Conservation (phyloP, 257 asterid genomes). For the Knoxia roxburghii region DNA sequence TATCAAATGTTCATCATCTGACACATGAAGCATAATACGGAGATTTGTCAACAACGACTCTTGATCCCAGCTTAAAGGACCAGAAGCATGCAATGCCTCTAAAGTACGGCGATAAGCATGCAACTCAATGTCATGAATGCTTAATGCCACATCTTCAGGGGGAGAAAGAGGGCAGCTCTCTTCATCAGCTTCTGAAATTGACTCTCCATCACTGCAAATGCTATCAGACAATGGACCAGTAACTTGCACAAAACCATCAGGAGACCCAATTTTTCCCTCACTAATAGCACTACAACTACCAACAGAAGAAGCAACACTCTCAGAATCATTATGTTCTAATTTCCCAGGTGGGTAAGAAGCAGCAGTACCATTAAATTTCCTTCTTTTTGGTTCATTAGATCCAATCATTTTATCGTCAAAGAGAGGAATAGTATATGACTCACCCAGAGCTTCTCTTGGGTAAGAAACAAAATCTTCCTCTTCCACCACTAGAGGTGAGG, state of each 20-base stretch:
- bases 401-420: slow-evolving; percentile 37
- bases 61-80: slow-evolving; percentile 94
- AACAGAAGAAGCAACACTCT: slow-evolving; percentile 61
- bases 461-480: slow-evolving; percentile 70
- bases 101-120: slow-evolving; percentile 76
- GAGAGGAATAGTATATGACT: slow-evolving; percentile 44
- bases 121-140: slow-evolving; percentile 70
- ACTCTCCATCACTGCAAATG: slow-evolving; percentile 61
- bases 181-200: slow-evolving; percentile 40
- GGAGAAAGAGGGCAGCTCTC: slow-evolving; percentile 30
- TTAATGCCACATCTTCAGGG: slow-evolving; percentile 46
- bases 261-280: slow-evolving; percentile 31
- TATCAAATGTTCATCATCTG: slow-evolving; percentile 88
- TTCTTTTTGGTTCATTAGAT: slow-evolving; percentile 38
- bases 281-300: slow-evolving; percentile 76
- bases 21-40: slow-evolving; percentile 73
- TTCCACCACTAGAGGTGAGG: slow-evolving; percentile 29
- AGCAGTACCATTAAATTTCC: slow-evolving; percentile 26
- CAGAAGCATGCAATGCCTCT: slow-evolving; percentile 69
- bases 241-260: slow-evolving; percentile 25
- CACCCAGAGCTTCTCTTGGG: slow-evolving; percentile 49
- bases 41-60: slow-evolving; percentile 80
- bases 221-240: slow-evolving; percentile 37
- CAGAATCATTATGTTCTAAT: slow-evolving; percentile 36
- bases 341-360: slow-evolving; percentile 31